Percentiles rank a stretch among this genome's conserved stretches.
Evolutionary conservation across 1,139 yeast genomes (phyloP).

Genomic region (Meyerozyma smithsonii): DNA sequence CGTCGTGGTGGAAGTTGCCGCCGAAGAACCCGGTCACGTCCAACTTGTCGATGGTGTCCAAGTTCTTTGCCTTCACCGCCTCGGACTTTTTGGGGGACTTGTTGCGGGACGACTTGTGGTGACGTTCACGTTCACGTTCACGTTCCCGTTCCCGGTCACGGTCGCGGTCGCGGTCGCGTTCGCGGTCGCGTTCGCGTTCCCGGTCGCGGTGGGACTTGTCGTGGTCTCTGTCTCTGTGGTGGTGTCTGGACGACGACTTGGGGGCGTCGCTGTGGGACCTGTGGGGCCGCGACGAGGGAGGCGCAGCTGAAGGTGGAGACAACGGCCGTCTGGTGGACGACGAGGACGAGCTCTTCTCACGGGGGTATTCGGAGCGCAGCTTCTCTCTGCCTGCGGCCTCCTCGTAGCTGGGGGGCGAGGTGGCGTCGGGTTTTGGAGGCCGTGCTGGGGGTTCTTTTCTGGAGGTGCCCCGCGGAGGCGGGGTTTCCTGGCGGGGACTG

Average conservation of each 20-base stretch:
- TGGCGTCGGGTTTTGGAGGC: slow-evolving; percentile 24
- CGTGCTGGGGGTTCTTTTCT: slow-evolving; percentile 23
- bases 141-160: slow-evolving; percentile 6
- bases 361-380: slow-evolving; percentile 42
- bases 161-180: slow-evolving; percentile 9
- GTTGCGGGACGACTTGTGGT: slow-evolving; percentile 10
- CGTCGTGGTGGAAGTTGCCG: slow-evolving; percentile 96
- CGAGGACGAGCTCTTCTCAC: slow-evolving; percentile 36
- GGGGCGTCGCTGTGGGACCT: slow-evolving; percentile 9
- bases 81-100: slow-evolving; percentile 39
- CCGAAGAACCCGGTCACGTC: slow-evolving; percentile 96
- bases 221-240: slow-evolving; percentile 6
- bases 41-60: slow-evolving; percentile 89
- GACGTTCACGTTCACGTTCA: slow-evolving; percentile 9
- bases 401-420: slow-evolving; percentile 60
- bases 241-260: slow-evolving; percentile 9
- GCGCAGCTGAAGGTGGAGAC: slow-evolving; percentile 11
- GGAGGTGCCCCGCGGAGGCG: slow-evolving; percentile 21
- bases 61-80: slow-evolving; percentile 49
- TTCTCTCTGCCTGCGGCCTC: slow-evolving; percentile 57
- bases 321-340: slow-evolving; percentile 14
- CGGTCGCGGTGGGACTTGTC: slow-evolving; percentile 3
- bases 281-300: slow-evolving; percentile 11
- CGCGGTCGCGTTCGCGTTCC: slow-evolving; percentile 6
- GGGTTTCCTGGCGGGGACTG: slow-evolving; percentile 31